Evolutionary conservation across 306 rosid genomes (phyloP).

Genomic region (Prunus mume): DNA sequence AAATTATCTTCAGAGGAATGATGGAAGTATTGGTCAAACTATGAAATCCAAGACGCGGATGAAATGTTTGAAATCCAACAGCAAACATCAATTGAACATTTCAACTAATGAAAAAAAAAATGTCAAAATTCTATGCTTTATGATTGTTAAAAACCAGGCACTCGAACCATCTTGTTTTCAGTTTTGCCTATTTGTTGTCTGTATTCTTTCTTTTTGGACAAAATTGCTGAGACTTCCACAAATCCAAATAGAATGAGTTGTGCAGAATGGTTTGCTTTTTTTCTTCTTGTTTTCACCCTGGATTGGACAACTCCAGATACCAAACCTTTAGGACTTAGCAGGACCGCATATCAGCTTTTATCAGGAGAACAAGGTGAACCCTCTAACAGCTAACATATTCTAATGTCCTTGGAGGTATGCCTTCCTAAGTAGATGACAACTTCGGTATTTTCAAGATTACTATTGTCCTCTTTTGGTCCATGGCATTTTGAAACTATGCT

Average conservation of each 20-base stretch:
- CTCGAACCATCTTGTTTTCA: too few relatives aligned
- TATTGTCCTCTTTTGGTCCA: not conserved
- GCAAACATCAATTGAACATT: not conserved
- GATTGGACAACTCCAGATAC: not conserved
- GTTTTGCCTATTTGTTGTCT: not conserved
- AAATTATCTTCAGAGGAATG: slow-evolving; percentile 6
- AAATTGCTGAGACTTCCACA: too few relatives aligned
- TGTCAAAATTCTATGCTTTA: not conserved
- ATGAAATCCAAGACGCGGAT: not conserved
- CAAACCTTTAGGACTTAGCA: not conserved
- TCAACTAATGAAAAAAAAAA: not conserved
- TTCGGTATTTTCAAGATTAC: not conserved
- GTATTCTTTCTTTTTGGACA: not conserved
- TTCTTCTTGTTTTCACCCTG: not conserved
- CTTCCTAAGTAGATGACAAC: not conserved
- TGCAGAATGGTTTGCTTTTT: not conserved
- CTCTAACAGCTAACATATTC: not conserved
- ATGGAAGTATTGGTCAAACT: slow-evolving; percentile 10
- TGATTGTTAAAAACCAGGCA: too few relatives aligned
- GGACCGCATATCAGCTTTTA: not conserved
- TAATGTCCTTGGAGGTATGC: not conserved
- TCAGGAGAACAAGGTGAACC: not conserved
- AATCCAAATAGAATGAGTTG: not conserved
- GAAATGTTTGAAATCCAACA: slow-evolving; percentile 10
- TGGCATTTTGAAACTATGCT: too few relatives aligned